phyloP scores from a whole-genome alignment of 768 basidiomycete genomes.

The Psilocybe azurescens region DNA sequence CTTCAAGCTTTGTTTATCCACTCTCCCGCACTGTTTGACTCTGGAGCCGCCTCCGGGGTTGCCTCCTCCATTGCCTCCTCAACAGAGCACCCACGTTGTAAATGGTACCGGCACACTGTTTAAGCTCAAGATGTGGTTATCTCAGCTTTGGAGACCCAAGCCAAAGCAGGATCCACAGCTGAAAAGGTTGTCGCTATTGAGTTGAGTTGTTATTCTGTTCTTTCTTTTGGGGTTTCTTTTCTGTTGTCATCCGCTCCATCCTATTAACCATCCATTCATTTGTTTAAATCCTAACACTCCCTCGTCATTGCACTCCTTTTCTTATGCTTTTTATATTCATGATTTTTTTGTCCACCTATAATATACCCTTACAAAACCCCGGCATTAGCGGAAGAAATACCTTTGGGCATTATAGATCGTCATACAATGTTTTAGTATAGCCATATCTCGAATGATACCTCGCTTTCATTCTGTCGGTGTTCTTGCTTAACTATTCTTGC shows the following conservation, averaged over 20 bases:
- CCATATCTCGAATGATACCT: neutral
- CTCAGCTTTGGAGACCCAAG: constrained; percentile 21
- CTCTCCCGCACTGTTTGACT: neutral
- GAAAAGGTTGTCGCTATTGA: constrained; percentile 13
- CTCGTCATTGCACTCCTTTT: neutral
- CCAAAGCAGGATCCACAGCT: constrained; percentile 4
- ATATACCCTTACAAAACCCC: neutral
- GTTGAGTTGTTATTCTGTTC: neutral
- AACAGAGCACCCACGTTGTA: constrained; percentile 9
- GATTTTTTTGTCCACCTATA: neutral
- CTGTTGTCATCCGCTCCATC: neutral
- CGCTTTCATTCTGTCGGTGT: neutral
- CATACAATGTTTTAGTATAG: neutral
- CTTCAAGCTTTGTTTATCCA: neutral
- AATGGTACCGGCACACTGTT: constrained; percentile 19
- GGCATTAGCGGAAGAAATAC: neutral
- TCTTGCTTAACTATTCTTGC: too few species aligned
- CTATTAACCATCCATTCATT: neutral
- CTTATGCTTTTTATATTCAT: neutral
- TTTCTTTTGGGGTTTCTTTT: neutral
- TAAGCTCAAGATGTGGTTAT: constrained; percentile 23
- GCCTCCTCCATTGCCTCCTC: neutral
- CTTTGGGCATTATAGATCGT: neutral
- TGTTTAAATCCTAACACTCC: neutral
- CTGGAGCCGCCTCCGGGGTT: neutral